phyloP scores from a whole-genome alignment of 1,284 basidiomycete species.

The Ceratorhiza oryzae-sativae region DNA sequence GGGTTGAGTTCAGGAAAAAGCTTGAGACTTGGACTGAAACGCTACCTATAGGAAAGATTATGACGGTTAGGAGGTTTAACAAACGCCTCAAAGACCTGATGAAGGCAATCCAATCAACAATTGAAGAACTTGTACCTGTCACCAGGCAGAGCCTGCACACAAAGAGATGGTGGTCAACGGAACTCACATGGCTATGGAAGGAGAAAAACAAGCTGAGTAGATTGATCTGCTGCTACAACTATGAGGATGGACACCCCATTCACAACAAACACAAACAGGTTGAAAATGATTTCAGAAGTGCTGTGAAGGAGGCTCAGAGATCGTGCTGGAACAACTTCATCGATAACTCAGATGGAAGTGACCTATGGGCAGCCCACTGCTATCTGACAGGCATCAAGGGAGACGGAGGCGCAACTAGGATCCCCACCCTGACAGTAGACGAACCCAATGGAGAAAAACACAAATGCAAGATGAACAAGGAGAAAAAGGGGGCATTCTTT shows the following conservation, averaged over 20 bases:
- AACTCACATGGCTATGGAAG: conserved; percentile 2
- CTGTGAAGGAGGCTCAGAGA: conserved; percentile 1
- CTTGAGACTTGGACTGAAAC: conserved; percentile 1
- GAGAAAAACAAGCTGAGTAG: not conserved
- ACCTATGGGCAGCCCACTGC: conserved; percentile 38
- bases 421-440: conserved; percentile 18
- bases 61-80: not conserved
- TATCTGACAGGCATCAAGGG: not conserved
- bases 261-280: not conserved
- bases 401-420: conserved; percentile 9
- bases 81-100: not conserved
- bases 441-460: not conserved
- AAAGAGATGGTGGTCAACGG: conserved; percentile 36
- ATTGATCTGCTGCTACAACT: not conserved
- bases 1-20: conserved; percentile 34
- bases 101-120: not conserved
- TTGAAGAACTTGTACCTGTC: not conserved
- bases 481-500: conserved; percentile 32
- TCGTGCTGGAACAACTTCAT: conserved; percentile 39
- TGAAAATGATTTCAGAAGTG: conserved; percentile 4
- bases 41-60: not conserved
- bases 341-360: conserved; percentile 25
- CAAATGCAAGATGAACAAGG: not conserved
- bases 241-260: not conserved
- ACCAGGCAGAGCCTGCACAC: not conserved